Evolutionary conservation across 1,284 basidiomycete species (phyloP).

Genomic region (Rhodotorula sp.): DNA sequence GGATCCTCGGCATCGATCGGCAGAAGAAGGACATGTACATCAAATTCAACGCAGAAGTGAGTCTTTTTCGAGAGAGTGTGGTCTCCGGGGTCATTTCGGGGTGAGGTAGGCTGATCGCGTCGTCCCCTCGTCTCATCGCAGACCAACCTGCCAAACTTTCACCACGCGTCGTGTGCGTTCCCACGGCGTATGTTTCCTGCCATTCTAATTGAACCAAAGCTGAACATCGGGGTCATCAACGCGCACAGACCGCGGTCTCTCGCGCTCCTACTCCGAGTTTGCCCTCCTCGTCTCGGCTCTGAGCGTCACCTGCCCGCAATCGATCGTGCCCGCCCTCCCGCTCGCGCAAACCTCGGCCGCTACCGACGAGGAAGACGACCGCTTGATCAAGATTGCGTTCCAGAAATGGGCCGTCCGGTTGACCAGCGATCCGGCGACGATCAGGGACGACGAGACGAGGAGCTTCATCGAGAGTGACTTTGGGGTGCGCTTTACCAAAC

Average conservation of each 20-base stretch:
- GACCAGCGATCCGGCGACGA: slow-evolving; percentile 79
- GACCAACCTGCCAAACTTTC: slow-evolving; percentile 90
- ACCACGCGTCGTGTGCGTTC: slow-evolving; percentile 53
- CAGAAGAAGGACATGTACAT: slow-evolving; percentile 88
- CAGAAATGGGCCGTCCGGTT: slow-evolving; percentile 88
- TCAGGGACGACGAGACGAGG: slow-evolving; percentile 83
- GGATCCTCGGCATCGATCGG: slow-evolving; percentile 83
- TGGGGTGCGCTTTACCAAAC: too few relatives aligned
- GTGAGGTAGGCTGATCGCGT: neutral
- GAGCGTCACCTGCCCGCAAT: slow-evolving; percentile 42
- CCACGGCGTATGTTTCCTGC: too few relatives aligned
- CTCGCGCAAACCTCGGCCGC: slow-evolving; percentile 87
- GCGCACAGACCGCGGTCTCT: slow-evolving; percentile 31
- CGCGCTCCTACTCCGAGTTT: slow-evolving; percentile 42
- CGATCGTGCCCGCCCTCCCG: slow-evolving; percentile 85
- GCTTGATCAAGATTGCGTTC: slow-evolving; percentile 84
- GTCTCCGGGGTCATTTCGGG: neutral
- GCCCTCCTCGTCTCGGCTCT: slow-evolving; percentile 35
- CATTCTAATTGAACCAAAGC: too few relatives aligned
- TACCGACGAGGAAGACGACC: slow-evolving; percentile 91
- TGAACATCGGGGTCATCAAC: too few relatives aligned
- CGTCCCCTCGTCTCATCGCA: slow-evolving; percentile 48
- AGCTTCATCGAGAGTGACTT: slow-evolving; percentile 94
- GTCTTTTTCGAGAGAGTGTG: slow-evolving; percentile 40
- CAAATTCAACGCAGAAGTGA: slow-evolving; percentile 86